phyloP scores from a whole-genome alignment of 805 yeast genomes.

The Sugiyamaella boreocaroliniensis region DNA sequence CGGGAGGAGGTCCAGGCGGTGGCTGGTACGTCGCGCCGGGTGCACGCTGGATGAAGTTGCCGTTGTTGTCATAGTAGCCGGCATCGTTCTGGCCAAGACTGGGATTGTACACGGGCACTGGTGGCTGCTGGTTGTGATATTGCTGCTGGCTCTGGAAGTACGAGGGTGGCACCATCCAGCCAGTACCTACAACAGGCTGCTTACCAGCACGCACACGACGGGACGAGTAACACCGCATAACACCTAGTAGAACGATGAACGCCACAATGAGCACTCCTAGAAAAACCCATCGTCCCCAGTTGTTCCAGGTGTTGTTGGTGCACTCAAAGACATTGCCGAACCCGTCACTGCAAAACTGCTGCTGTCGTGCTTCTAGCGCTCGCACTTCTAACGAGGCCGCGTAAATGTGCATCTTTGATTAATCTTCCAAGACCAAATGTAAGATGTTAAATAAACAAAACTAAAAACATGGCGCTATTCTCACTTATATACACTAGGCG shows the following conservation, averaged over 20 bases:
- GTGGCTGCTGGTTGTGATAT: constrained; percentile 31
- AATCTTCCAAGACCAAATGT: too few relatives aligned
- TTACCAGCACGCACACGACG: constrained; percentile 32
- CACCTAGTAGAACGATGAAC: constrained; percentile 20
- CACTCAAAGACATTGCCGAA: constrained; percentile 1
- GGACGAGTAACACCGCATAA: constrained; percentile 21
- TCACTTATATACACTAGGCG: too few relatives aligned
- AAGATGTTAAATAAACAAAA: too few relatives aligned
- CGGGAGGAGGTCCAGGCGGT: constrained; percentile 1
- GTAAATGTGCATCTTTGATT: too few relatives aligned
- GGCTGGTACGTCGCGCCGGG: constrained; percentile 1
- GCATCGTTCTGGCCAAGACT: constrained; percentile 43
- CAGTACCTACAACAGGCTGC: constrained; percentile 65
- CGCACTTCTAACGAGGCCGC: too few relatives aligned
- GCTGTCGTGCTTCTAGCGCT: too few relatives aligned
- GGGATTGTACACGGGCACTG: constrained; percentile 27
- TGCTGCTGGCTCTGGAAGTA: constrained; percentile 53
- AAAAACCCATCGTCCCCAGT: constrained; percentile 34
- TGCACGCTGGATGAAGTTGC: constrained; percentile 30
- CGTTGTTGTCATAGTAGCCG: constrained; percentile 67
- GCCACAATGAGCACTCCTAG: constrained; percentile 25
- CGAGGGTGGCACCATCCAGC: constrained; percentile 84
- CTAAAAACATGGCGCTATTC: too few relatives aligned
- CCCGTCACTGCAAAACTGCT: background rate
- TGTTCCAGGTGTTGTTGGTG: constrained; percentile 24